phyloP scores from a whole-genome alignment of 768 basidiomycete genomes.

The Postia placenta region DNA sequence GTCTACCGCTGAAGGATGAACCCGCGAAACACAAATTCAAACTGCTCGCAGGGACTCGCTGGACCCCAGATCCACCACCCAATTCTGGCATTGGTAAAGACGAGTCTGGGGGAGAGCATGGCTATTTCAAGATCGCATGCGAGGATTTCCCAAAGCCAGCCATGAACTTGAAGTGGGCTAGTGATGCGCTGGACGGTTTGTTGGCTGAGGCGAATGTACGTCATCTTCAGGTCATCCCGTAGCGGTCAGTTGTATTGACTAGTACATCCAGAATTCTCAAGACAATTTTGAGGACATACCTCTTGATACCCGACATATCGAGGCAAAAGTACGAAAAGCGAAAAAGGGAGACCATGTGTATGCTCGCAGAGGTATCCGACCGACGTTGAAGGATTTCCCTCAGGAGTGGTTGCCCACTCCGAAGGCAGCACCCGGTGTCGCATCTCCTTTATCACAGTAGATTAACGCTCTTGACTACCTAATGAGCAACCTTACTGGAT shows the following conservation, averaged over 20 bases:
- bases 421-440: neutral
- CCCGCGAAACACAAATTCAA: constrained; percentile 78
- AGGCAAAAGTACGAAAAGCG: constrained; percentile 64
- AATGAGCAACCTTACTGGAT: too few species aligned
- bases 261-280: constrained; percentile 28
- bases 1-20: constrained; percentile 59
- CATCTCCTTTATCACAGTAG: neutral
- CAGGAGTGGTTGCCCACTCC: constrained; percentile 68
- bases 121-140: constrained; percentile 87
- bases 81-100: constrained; percentile 53
- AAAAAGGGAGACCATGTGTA: constrained; percentile 64
- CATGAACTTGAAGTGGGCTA: constrained; percentile 94
- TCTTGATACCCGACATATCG: constrained; percentile 75
- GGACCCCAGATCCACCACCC: constrained; percentile 68
- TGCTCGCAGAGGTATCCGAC: constrained; percentile 44
- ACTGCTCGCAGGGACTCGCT: constrained; percentile 83
- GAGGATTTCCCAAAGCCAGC: constrained; percentile 77
- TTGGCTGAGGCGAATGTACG: constrained; percentile 82
- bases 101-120: constrained; percentile 50
- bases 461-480: too few species aligned
- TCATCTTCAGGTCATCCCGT: too few species aligned
- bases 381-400: constrained; percentile 77
- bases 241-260: neutral
- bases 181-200: constrained; percentile 76
- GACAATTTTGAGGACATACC: constrained; percentile 61